phyloP scores from a whole-genome alignment of 768 basidiomycete species.

The Auriculariales sp. region DNA sequence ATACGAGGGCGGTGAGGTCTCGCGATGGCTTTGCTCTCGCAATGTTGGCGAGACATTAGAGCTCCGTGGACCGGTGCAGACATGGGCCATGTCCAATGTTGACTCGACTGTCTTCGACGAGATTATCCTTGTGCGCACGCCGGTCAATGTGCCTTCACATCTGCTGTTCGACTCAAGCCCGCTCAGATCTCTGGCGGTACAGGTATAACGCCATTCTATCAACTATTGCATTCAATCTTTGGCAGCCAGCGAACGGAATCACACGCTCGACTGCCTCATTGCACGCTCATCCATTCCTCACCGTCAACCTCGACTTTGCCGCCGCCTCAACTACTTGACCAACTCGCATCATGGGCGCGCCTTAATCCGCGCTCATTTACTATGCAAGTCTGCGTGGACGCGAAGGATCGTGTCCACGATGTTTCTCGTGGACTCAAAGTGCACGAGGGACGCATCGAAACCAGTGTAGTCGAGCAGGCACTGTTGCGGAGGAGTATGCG shows the following conservation, averaged over 20 bases:
- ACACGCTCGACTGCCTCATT: slow-evolving; percentile 35
- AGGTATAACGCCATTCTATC: slow-evolving; percentile 75
- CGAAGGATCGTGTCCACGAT: slow-evolving; percentile 12
- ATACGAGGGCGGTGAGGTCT: slow-evolving; percentile 67
- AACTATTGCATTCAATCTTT: slow-evolving; percentile 49
- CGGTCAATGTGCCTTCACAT: background rate
- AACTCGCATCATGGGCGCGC: slow-evolving; percentile 32
- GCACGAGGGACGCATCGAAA: slow-evolving; percentile 40
- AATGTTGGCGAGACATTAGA: slow-evolving; percentile 52
- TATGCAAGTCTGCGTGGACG: slow-evolving; percentile 51
- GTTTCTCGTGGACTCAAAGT: slow-evolving; percentile 12
- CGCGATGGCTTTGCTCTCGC: slow-evolving; percentile 68
- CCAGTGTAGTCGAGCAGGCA: slow-evolving; percentile 28
- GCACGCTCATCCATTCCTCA: slow-evolving; percentile 64
- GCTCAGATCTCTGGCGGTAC: slow-evolving; percentile 74
- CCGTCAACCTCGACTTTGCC: slow-evolving; percentile 48
- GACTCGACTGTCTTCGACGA: slow-evolving; percentile 53
- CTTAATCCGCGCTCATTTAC: slow-evolving; percentile 40
- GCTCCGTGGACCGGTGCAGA: slow-evolving; percentile 59
- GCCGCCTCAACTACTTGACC: slow-evolving; percentile 43
- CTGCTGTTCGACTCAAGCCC: background rate
- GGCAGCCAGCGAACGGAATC: slow-evolving; percentile 7
- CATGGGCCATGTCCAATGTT: slow-evolving; percentile 39
- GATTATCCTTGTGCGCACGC: slow-evolving; percentile 50
- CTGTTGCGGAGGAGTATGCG: slow-evolving; percentile 11